phyloP scores from a whole-genome alignment of 371 early-diverging fungal species.

The Lichtheimia ramosa region DNA sequence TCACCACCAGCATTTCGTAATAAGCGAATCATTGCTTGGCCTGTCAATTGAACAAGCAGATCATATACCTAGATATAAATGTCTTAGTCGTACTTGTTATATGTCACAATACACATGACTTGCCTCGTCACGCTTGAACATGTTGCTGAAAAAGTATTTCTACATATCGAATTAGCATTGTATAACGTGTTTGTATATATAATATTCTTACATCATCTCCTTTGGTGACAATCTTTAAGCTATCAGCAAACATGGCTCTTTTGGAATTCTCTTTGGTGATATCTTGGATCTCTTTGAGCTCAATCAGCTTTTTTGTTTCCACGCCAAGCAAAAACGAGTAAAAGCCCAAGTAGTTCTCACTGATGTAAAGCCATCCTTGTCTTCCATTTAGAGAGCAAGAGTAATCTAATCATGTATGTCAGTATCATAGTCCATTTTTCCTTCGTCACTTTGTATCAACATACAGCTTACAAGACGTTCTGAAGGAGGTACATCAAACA shows the following conservation, averaged over 20 bases:
- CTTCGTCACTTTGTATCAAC: constrained; percentile 5
- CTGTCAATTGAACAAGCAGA: constrained; percentile 84
- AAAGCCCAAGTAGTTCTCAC: constrained; percentile 89
- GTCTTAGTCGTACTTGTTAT: neutral
- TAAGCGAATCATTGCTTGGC: constrained; percentile 82
- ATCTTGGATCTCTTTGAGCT: constrained; percentile 88
- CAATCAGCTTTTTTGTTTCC: constrained; percentile 88
- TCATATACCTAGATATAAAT: constrained; percentile 70
- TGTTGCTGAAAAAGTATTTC: constrained; percentile 84
- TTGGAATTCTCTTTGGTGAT: constrained; percentile 86
- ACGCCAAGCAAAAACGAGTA: constrained; percentile 91
- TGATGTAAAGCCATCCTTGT: constrained; percentile 97
- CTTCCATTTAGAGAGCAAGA: constrained; percentile 86
- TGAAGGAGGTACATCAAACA: constrained; percentile 77
- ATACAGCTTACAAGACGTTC: constrained; percentile 90
- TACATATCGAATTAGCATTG: neutral
- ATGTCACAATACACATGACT: neutral
- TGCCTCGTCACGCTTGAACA: constrained; percentile 91
- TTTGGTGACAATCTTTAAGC: constrained; percentile 78
- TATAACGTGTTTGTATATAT: neutral
- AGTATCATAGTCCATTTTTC: neutral
- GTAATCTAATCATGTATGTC: constrained; percentile 62
- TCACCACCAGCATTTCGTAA: constrained; percentile 77
- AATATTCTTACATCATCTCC: constrained; percentile 54
- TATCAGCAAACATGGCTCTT: constrained; percentile 84